Evolutionary conservation across 192 early-diverging fungal species (phyloP).

Genomic region (Podila horticola): DNA sequence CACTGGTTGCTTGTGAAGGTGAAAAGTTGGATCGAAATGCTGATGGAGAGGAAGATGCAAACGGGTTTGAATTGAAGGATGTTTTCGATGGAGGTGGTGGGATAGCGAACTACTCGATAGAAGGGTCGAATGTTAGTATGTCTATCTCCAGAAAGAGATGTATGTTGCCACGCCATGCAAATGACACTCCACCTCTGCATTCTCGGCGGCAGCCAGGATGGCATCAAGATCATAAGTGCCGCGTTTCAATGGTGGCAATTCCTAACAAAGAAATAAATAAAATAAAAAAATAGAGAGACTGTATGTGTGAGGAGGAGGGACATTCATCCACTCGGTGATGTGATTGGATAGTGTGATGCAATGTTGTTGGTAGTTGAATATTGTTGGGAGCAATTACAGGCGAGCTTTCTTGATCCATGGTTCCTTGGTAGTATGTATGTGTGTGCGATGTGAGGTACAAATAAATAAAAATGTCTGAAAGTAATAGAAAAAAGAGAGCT

Average conservation of each 20-base stretch:
- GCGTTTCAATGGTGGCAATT: constrained; percentile 45
- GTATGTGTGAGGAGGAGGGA: not conserved
- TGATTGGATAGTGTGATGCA: not conserved
- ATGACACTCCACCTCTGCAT: constrained; percentile 24
- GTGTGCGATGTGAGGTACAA: not conserved
- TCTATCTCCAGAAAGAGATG: not conserved
- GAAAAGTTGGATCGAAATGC: constrained; percentile 32
- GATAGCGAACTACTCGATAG: constrained; percentile 29
- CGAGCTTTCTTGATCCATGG: constrained; percentile 48
- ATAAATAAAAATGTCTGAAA: not conserved
- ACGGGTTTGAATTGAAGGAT: constrained; percentile 41
- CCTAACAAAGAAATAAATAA: constrained; percentile 9
- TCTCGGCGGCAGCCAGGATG: constrained; percentile 41
- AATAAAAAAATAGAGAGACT: not conserved
- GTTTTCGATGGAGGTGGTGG: constrained; percentile 37
- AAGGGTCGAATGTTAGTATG: too few species aligned
- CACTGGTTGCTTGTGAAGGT: constrained; percentile 15
- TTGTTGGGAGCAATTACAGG: constrained; percentile 13
- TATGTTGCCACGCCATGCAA: not conserved
- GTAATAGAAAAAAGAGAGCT: not conserved
- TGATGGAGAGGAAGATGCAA: constrained; percentile 39
- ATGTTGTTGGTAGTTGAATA: not conserved
- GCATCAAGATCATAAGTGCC: constrained; percentile 49
- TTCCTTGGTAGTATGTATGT: not conserved
- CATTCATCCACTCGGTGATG: too few species aligned